Conservation (phyloP, 148 eudicot species). For the Talinum fruticosum region DNA sequence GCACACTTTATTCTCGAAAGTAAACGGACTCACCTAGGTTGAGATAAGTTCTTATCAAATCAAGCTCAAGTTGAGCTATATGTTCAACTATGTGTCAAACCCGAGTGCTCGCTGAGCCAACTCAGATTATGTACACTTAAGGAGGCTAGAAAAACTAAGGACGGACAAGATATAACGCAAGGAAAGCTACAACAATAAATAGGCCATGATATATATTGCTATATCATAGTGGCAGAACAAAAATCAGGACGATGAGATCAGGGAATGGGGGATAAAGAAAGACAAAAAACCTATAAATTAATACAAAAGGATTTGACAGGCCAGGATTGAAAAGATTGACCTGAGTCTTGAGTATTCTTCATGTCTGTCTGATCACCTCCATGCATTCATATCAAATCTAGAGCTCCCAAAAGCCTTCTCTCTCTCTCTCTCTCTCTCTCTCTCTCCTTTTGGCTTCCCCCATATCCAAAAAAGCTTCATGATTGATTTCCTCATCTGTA, state of each 20-base stretch:
- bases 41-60: background rate
- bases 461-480: background rate
- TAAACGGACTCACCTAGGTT: background rate
- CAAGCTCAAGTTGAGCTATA: background rate
- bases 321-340: constrained; percentile 2
- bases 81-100: background rate
- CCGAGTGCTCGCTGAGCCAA: background rate
- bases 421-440: background rate
- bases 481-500: background rate
- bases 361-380: background rate
- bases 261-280: background rate
- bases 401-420: background rate
- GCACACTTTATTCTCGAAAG: background rate
- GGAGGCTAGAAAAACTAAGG: no score
- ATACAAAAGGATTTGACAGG: background rate
- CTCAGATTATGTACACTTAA: background rate
- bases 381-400: background rate
- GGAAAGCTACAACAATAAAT: background rate
- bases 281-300: background rate
- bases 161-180: no score
- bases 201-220: background rate
- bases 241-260: background rate
- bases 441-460: background rate
- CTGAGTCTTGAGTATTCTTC: background rate
- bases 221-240: background rate